phyloP scores from a whole-genome alignment of 257 asterid species.

The Fraxinus americana region DNA sequence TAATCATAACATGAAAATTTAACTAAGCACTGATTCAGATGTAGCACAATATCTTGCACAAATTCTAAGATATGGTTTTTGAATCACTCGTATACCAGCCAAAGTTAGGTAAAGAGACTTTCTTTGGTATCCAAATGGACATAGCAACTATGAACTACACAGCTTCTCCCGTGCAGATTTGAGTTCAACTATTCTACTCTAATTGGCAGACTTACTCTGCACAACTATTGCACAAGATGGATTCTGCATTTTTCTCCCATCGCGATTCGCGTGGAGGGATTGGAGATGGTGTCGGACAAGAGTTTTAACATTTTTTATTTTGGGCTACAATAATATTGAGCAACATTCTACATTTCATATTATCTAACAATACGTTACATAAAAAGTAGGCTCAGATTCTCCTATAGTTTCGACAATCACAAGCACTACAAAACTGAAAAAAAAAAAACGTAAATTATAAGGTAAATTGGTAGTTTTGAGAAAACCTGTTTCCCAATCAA shows the following conservation, averaged over 20 bases:
- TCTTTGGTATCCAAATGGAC: not conserved
- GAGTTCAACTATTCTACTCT: not conserved
- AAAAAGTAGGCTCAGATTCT: constrained; percentile 24
- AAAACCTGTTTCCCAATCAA: not conserved
- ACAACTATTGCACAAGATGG: not conserved
- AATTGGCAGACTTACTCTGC: constrained; percentile 6
- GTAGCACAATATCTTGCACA: too few species aligned
- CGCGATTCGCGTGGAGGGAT: too few species aligned
- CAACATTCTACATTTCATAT: constrained; percentile 21
- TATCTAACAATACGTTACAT: constrained; percentile 35
- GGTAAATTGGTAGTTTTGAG: constrained; percentile 5
- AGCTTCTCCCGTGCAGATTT: not conserved
- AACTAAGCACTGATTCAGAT: too few species aligned
- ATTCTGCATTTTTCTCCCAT: too few species aligned
- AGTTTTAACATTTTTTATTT: not conserved
- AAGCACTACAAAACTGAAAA: constrained; percentile 48
- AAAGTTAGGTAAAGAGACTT: not conserved
- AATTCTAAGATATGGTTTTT: too few species aligned
- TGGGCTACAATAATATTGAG: constrained; percentile 13
- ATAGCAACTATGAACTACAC: not conserved
- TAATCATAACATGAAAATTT: too few species aligned
- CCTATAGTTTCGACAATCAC: constrained; percentile 36
- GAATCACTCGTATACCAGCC: not conserved
- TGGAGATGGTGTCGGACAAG: too few species aligned
- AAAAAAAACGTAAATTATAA: constrained; percentile 11